Base-by-base conservation (phyloP, 306 rosid genomes). In the Elaeagnus macrophylla region DNA sequence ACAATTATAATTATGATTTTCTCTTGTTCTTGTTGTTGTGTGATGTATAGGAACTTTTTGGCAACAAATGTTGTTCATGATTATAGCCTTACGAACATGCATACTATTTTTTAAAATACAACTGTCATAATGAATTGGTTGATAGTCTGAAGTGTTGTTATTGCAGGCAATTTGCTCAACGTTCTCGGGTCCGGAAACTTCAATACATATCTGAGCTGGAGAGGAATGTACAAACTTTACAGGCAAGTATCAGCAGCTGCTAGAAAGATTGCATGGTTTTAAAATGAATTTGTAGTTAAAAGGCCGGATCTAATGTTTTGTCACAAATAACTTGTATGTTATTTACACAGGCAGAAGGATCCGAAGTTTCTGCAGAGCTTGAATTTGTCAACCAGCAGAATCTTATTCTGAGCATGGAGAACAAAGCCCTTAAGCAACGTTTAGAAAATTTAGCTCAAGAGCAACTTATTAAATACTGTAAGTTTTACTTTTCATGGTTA, bases 191-290 rank as follows among this genome's bases (percentile, higher is more conserved):
- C 49, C 89, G 99, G 44, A 93, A 93, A 69, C 95, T 87, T 75
- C 99, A 93, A 67, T 93, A 87, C 79, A 93, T 93, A 56, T 95
- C 99, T 56, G 99, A 93, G 80, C 82, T 93, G 69, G 99, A 93
- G 76, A 93, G 94, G 70, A 93, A 84, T 62, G 96, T 93, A 40
- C 96, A 93, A 70, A 88, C 81, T 75, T 76, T 93, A 67, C 96
- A 84, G 95, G 99, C 74, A 79, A 75, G 80, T 67, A 64, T 68
- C 56, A n/a, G 63, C 51, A 67, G 60, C 70, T 37, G 63, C 68
- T 59, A 44, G 53, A 65, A 48, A 46, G 20, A 47, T 35, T 19
- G n/a, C 46, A 36, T 3, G 32, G 32, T 16, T 15, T 15, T 48
- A 16, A 48, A 48, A 32, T 48, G 16, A 10, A 8, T 15, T 16